Percentiles rank a stretch among this genome's conserved stretches.
Conservation (phyloP, 805 yeast genomes). For the Nakazawaea ambrosiae region DNA sequence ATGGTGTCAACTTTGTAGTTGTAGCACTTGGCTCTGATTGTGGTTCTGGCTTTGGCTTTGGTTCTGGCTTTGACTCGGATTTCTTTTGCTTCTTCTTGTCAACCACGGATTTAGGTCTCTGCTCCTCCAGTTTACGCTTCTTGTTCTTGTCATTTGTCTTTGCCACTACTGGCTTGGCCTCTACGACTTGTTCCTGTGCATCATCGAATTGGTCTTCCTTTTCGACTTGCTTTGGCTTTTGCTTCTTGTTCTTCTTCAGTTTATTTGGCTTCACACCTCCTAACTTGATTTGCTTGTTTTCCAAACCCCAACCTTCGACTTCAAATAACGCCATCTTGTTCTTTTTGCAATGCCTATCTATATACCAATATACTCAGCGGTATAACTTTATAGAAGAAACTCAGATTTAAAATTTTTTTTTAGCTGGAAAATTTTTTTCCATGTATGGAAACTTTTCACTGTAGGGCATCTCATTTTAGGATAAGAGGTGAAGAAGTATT, state of each 20-base stretch:
- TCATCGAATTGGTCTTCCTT: slow-evolving; percentile 3
- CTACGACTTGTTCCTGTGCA: neutral
- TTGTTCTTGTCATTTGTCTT: neutral
- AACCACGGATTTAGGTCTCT: neutral
- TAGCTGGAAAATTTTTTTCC: too few species aligned
- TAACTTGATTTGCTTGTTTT: slow-evolving; percentile 41
- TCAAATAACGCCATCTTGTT: slow-evolving; percentile 67
- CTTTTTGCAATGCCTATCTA: too few species aligned
- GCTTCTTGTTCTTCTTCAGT: slow-evolving; percentile 21
- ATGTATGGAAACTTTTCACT: too few species aligned
- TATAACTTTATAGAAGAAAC: too few species aligned
- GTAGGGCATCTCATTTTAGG: too few species aligned
- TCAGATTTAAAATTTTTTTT: too few species aligned
- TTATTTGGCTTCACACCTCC: slow-evolving; percentile 29
- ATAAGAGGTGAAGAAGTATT: too few species aligned
- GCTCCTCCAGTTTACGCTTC: neutral
- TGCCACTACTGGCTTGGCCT: neutral
- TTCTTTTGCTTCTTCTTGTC: slow-evolving; percentile 1
- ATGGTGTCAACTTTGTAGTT: slow-evolving; percentile 60
- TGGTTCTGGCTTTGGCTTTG: neutral
- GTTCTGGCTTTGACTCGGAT: slow-evolving; percentile 7
- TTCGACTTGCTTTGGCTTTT: slow-evolving; percentile 15
- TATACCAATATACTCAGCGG: too few species aligned
- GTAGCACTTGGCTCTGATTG: slow-evolving; percentile 6
- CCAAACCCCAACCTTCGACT: slow-evolving; percentile 78